phyloP scores from a whole-genome alignment of 768 basidiomycete genomes.

The Boletellus emodensis region DNA sequence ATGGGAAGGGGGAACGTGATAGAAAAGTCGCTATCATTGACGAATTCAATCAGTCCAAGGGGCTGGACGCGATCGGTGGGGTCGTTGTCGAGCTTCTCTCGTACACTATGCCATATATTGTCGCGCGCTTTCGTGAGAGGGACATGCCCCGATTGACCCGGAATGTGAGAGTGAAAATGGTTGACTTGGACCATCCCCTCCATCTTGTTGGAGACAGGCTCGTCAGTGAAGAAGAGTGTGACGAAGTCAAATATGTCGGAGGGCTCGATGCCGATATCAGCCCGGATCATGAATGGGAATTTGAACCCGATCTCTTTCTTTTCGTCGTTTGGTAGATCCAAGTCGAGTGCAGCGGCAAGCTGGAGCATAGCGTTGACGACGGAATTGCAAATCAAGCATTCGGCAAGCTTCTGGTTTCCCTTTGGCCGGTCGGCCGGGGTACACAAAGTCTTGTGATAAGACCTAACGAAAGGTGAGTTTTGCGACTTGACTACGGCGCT shows the following conservation, averaged over 20 bases:
- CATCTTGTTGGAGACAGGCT: neutral
- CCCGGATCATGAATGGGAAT: too few relatives aligned
- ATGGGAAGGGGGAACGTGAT: neutral
- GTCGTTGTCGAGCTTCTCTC: neutral
- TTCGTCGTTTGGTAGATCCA: neutral
- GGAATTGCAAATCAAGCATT: neutral
- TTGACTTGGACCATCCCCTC: neutral
- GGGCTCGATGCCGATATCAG: too few relatives aligned
- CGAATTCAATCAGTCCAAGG: neutral
- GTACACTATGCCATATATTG: neutral
- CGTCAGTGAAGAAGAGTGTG: neutral
- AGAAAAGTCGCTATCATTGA: neutral
- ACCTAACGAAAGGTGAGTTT: neutral
- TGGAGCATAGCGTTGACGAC: neutral
- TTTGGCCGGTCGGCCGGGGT: neutral
- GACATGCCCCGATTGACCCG: neutral
- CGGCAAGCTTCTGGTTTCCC: neutral
- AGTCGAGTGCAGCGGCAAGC: neutral
- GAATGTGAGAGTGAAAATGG: neutral
- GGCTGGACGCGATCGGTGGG: neutral
- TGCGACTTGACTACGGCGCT: too few relatives aligned
- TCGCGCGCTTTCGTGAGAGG: neutral
- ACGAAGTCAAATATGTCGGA: neutral
- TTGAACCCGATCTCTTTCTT: too few relatives aligned
- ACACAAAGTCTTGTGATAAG: neutral